Conservation (phyloP, 2,329 filamentous ascomycete species). For the Plectosphaerella cucumerina region DNA sequence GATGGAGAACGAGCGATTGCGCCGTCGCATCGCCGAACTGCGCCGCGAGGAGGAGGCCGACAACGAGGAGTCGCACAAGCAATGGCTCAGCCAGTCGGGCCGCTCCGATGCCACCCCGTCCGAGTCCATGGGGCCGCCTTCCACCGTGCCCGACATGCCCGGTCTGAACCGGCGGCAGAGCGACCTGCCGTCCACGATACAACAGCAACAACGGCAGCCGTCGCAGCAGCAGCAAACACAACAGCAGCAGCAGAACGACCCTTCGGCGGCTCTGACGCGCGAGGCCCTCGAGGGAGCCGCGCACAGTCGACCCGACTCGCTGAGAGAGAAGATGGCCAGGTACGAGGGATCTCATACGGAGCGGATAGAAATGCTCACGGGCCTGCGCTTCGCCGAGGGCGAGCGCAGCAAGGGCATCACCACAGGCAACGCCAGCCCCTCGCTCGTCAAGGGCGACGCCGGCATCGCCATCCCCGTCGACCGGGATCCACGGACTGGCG, state of each 20-base stretch:
- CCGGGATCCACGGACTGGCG: conserved; percentile 64
- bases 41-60: conserved; percentile 84
- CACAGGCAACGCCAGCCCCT: conserved; percentile 77
- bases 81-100: conserved; percentile 55
- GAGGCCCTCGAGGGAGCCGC: conserved; percentile 75
- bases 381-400: conserved; percentile 80
- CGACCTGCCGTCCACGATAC: background rate
- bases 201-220: conserved; percentile 24
- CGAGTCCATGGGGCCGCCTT: conserved; percentile 36
- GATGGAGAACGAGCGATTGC: conserved; percentile 87
- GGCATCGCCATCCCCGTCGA: conserved; percentile 82
- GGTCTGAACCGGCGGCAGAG: conserved; percentile 24
- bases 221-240: conserved; percentile 68
- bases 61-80: conserved; percentile 58
- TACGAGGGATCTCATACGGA: conserved; percentile 79
- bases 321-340: conserved; percentile 79
- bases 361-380: conserved; percentile 90
- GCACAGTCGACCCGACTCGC: conserved; percentile 66
- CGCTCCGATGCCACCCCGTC: conserved; percentile 50
- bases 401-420: conserved; percentile 86
- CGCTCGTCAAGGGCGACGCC: conserved; percentile 78
- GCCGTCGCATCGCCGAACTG: conserved; percentile 78
- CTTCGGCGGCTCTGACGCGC: conserved; percentile 62
- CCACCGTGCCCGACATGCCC: conserved; percentile 13
- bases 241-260: conserved; percentile 65